Base-by-base conservation (phyloP, 139 green algal genomes). In the Yamagishiella unicocca region DNA sequence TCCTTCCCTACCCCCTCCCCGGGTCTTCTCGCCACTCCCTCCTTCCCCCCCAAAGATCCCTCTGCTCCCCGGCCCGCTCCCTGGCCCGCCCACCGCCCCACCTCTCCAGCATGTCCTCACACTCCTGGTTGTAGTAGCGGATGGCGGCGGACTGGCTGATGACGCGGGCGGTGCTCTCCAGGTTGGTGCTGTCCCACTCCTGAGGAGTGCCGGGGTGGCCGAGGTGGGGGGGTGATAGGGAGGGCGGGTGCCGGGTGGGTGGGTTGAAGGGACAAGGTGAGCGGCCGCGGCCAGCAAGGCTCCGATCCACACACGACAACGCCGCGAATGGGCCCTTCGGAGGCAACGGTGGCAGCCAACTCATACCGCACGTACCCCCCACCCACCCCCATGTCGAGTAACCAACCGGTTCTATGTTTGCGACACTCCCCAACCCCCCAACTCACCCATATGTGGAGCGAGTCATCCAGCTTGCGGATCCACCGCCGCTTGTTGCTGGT, bases 131-230 rank as follows among this genome's bases (percentile, higher is more conserved):
- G 61, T 76, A 64, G 79, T 64, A 62, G 35, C 42, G 79, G 7
- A 85, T 55, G 35, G 79, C 61, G 8, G 79, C 61, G 10, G 61
- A 76, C 79, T 85, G 61, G 0, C 31, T 64, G 14, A 85, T 1
- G 7, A 75, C 61, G 29, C 79, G 61, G 10, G 54, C 61, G 38
- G 62, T 22, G 37, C 37, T 75, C 61, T 85, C 79, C 38, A 72
- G 37, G 40, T 43, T 75, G 24, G 35, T 53, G 29, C 61, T 75
- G 79, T 85, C 79, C 79, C 79, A 85, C 8, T 37, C 27, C 79
- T 85, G 61, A 27, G 22, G 22, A 37, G 37, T n/a, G 74, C 4
- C 21, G 24, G 70, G 24, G 40, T 58, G 70, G 3, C 21, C 40
- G 25, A 29, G 38, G 1, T 10, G 40, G 70, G 8, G 8, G 50